Base-by-base conservation (phyloP, 352 stramenopile species). In the Phytophthora capsici region DNA sequence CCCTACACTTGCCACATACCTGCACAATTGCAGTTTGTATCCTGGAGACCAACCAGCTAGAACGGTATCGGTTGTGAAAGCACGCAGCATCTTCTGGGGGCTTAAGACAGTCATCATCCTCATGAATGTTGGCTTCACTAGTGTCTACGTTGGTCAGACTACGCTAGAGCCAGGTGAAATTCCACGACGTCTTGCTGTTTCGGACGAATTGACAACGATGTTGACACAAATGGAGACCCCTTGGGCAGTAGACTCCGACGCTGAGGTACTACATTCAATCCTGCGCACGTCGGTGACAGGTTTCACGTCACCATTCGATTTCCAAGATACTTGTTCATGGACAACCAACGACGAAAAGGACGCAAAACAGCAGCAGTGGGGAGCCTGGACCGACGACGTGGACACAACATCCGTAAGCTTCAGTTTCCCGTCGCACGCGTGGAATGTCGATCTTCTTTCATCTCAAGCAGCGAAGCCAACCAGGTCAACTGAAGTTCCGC, bases 1-100 rank as follows among this genome's bases (percentile, higher is more conserved):
- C 56, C 77, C 79, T 14, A 84, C 75, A 32, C 48, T 88, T 3
- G 68, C 71, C 19, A 88, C 79, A 9, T 88, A 88, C 28, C 58
- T 88, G 43, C 72, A 86, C 72, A 88, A 88, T 58, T 84, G 71
- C 61, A 78, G 74, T 41, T 38, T 86, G 45, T 88, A 84, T 41
- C 79, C 77, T 7, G 76, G 76, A 17, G 79, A 88, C 58, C 66
- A 79, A 55, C 79, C 79, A 47, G 74, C 73, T n/a, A 74, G 77
- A n/a, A 64, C 77, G 56, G 64, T 78, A 36, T 86, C 77, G 37
- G 63, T 55, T 19, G 52, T 73, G 20, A 88, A 88, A 61, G 57
- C 44, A 8, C 71, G 72, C 30, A 55, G 52, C 41, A 85, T 88
- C 37, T 86, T 88, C 43, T 88, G 79, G 79, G 79, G 74, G 0